A percentile compares a stretch with the other conserved stretches of the same genome.
Conservation (phyloP, 1,139 yeast genomes). For the Blastobotrys raffinosifermentans region DNA sequence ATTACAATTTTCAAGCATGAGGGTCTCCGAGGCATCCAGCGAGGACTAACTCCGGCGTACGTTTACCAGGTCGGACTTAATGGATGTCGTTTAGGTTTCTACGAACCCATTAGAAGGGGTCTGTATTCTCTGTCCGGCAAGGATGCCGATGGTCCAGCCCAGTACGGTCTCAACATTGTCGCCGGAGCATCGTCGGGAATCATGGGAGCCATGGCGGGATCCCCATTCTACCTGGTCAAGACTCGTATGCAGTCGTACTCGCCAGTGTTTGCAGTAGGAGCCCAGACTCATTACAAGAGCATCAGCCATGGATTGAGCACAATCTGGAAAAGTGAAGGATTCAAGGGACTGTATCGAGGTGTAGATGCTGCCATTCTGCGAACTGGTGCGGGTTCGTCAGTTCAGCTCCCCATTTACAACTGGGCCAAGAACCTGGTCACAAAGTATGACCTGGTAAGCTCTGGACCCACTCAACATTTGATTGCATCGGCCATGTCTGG, state of each 20-base stretch:
- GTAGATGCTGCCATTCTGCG: conserved; percentile 91
- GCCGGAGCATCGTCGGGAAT: conserved; percentile 84
- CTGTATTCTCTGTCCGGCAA: conserved; percentile 56
- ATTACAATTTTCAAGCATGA: conserved; percentile 69
- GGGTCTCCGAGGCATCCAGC: conserved; percentile 82
- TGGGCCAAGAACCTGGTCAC: conserved; percentile 58
- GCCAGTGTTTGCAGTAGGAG: conserved; percentile 64
- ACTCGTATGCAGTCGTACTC: conserved; percentile 95
- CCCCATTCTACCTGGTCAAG: conserved; percentile 86
- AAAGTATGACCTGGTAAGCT: conserved; percentile 46
- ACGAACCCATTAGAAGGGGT: conserved; percentile 73
- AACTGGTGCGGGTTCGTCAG: conserved; percentile 95
- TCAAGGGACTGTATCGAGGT: conserved; percentile 78
- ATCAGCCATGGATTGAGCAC: conserved; percentile 62
- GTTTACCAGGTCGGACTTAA: conserved; percentile 83
- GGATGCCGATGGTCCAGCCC: conserved; percentile 39
- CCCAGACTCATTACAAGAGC: conserved; percentile 79
- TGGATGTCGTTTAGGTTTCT: conserved; percentile 89
- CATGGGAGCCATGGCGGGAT: conserved; percentile 83
- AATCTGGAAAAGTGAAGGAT: conserved; percentile 62
- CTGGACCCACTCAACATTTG: conserved; percentile 69
- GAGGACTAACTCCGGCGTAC: conserved; percentile 62
- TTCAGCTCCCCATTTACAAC: conserved; percentile 90
- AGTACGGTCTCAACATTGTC: conserved; percentile 55
- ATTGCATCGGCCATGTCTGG: conserved; percentile 77